These are phyloP conservation scores for Daldinia bambusicola DNA, from an alignment of 495 filamentous ascomycete genomes.

Conservation along the genomic window DNA sequence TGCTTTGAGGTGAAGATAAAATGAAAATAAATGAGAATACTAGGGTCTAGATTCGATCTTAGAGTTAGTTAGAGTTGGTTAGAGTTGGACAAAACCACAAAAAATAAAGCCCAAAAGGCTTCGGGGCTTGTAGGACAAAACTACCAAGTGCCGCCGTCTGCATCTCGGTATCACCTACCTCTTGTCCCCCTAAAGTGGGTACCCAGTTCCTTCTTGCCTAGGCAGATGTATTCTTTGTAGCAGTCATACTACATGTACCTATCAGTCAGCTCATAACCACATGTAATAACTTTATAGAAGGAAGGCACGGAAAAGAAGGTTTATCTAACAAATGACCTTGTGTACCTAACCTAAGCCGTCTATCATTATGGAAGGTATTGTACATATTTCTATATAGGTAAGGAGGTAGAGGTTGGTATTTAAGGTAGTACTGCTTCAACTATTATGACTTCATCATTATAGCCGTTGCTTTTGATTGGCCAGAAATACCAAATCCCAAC, in stretches of 20 bases:
- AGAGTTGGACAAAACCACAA: not conserved
- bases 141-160: slow-evolving; percentile 23
- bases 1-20: not conserved
- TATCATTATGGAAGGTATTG: slow-evolving; percentile 2
- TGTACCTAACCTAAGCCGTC: not conserved
- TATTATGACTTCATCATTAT: slow-evolving; percentile 36
- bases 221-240: not conserved
- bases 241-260: not conserved
- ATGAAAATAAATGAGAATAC: slow-evolving; percentile 3
- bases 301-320: slow-evolving; percentile 16
- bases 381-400: no score
- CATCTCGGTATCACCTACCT: slow-evolving; percentile 16
- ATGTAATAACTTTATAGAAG: not conserved
- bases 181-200: no score
- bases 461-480: slow-evolving; percentile 28
- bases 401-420: slow-evolving; percentile 8
- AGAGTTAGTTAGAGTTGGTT: slow-evolving; percentile 12
- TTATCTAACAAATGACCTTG: slow-evolving; percentile 7
- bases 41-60: not conserved
- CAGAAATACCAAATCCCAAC: slow-evolving; percentile 1
- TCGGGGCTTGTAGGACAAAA: slow-evolving; percentile 13
- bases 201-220: not conserved
- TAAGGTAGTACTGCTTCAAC: slow-evolving; percentile 20
- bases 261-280: no score
- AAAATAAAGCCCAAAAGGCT: no score